A percentile compares a stretch with the other conserved stretches of the same genome.
These are phyloP conservation scores for Ceratopteris richardii DNA, from an alignment of 75 land plant genomes.

Conservation along the genomic window DNA sequence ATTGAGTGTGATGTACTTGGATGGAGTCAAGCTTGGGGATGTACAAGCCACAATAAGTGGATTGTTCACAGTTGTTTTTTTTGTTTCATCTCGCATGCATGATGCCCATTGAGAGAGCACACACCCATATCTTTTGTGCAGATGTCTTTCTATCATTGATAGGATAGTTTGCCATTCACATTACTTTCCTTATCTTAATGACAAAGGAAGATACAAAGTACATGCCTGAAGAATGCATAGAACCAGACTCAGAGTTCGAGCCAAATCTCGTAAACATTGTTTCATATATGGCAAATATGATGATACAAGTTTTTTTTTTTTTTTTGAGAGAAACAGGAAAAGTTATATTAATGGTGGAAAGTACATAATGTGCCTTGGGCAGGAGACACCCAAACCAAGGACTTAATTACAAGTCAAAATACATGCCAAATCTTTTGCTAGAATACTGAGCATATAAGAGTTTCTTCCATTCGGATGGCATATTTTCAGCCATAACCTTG, in stretches of 20 bases:
- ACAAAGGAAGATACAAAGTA: constrained; percentile 77
- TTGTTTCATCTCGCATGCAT: constrained; percentile 92
- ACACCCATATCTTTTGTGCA: constrained; percentile 85
- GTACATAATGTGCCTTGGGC: too few relatives aligned
- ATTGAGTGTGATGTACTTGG: constrained; percentile 96
- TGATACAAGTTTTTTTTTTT: too few relatives aligned
- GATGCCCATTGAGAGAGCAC: constrained; percentile 78
- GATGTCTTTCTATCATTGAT: constrained; percentile 87
- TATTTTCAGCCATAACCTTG: too few relatives aligned
- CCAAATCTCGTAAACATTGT: constrained; percentile 95
- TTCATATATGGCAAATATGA: constrained; percentile 98
- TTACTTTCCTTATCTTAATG: constrained; percentile 64
- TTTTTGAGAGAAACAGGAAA: too few relatives aligned
- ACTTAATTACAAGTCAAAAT: too few relatives aligned
- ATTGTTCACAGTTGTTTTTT: constrained; percentile 88
- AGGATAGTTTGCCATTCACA: constrained; percentile 87
- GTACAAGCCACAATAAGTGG: constrained; percentile 97
- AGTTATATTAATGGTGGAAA: too few relatives aligned
- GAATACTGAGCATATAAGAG: too few relatives aligned
- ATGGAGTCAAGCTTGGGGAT: constrained; percentile 99
- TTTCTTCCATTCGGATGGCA: too few relatives aligned
- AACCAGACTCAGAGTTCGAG: constrained; percentile 90
- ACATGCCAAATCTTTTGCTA: too few relatives aligned
- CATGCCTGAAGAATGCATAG: constrained; percentile 99
- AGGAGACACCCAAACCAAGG: too few relatives aligned